A percentile compares a stretch with the other conserved stretches of the same genome.
These are phyloP conservation scores for Graphilbum fragrans DNA, from an alignment of 2,329 filamentous ascomycete species.

Conservation along the genomic window DNA sequence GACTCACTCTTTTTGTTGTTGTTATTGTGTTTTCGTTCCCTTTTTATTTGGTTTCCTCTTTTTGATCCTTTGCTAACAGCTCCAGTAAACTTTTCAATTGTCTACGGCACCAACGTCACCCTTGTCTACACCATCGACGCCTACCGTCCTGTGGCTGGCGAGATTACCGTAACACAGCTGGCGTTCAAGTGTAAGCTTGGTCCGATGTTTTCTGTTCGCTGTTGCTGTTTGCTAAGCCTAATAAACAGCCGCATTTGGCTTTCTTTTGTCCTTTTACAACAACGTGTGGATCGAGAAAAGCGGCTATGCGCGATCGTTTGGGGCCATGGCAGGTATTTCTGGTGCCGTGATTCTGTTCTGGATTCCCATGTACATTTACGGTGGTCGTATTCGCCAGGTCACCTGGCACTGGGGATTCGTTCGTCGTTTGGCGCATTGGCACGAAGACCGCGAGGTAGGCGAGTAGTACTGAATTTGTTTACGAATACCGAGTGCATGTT, in stretches of 20 bases:
- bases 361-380: conserved; percentile 40
- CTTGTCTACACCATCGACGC: conserved; percentile 46
- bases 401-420: conserved; percentile 36
- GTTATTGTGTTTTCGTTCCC: background rate
- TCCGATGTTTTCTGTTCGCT: too few relatives aligned
- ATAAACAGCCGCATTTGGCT: conserved; percentile 43
- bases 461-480: too few relatives aligned
- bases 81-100: conserved; percentile 41
- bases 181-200: conserved; percentile 47
- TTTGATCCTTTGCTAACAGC: background rate
- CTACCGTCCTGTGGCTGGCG: conserved; percentile 44
- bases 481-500: too few relatives aligned
- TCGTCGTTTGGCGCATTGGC: conserved; percentile 35
- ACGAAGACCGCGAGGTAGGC: conserved; percentile 40
- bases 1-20: background rate
- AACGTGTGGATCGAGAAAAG: conserved; percentile 40
- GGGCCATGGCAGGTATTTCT: conserved; percentile 44
- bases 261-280: conserved; percentile 47
- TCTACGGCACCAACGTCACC: conserved; percentile 41
- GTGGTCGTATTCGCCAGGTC: conserved; percentile 30
- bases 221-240: too few relatives aligned
- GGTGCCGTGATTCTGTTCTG: conserved; percentile 31
- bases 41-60: too few relatives aligned
- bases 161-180: conserved; percentile 38
- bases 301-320: conserved; percentile 39